Percentiles rank a stretch among this genome's conserved stretches.
These are phyloP conservation scores for Brassica balearica DNA, from an alignment of 441 rosid genomes.

Conservation along the genomic window DNA sequence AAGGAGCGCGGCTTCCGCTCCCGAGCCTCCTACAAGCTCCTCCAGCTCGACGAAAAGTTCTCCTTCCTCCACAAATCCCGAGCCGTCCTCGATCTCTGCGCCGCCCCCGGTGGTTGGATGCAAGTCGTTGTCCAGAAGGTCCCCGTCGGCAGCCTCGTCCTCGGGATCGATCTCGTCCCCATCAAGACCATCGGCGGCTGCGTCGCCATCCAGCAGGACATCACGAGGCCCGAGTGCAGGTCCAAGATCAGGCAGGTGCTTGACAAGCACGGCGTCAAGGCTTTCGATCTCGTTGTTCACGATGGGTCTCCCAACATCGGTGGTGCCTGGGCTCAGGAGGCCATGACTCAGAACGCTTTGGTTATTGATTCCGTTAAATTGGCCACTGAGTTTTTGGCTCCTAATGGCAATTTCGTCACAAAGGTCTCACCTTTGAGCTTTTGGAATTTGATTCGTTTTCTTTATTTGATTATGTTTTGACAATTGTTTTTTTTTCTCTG, in stretches of 20 bases:
- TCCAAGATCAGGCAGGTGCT: slow-evolving; percentile 67
- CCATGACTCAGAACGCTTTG: slow-evolving; percentile 84
- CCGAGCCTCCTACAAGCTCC: slow-evolving; percentile 88
- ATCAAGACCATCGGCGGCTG: slow-evolving; percentile 79
- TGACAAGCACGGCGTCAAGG: slow-evolving; percentile 62
- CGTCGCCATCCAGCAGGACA: slow-evolving; percentile 74
- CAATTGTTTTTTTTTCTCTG: not conserved
- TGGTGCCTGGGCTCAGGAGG: slow-evolving; percentile 92
- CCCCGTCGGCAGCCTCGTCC: slow-evolving; percentile 86
- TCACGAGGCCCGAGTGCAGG: slow-evolving; percentile 74
- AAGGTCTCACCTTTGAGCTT: slow-evolving; percentile 50
- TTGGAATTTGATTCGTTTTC: not conserved
- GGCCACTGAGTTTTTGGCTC: slow-evolving; percentile 83
- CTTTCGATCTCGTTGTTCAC: slow-evolving; percentile 80
- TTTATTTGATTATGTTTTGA: not conserved
- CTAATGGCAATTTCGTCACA: slow-evolving; percentile 75
- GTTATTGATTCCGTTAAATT: slow-evolving; percentile 85
- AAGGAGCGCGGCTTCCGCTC: slow-evolving; percentile 95
- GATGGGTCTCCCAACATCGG: slow-evolving; percentile 96
- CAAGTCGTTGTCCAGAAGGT: slow-evolving; percentile 86
- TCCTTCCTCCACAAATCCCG: slow-evolving; percentile 67
- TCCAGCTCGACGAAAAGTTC: slow-evolving; percentile 80
- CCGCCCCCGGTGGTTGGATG: slow-evolving; percentile 99
- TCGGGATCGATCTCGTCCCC: slow-evolving; percentile 82
- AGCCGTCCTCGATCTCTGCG: slow-evolving; percentile 91